Evolutionary conservation across 2,329 filamentous ascomycete species (phyloP).

Genomic region (Blastomyces emzantsi): DNA sequence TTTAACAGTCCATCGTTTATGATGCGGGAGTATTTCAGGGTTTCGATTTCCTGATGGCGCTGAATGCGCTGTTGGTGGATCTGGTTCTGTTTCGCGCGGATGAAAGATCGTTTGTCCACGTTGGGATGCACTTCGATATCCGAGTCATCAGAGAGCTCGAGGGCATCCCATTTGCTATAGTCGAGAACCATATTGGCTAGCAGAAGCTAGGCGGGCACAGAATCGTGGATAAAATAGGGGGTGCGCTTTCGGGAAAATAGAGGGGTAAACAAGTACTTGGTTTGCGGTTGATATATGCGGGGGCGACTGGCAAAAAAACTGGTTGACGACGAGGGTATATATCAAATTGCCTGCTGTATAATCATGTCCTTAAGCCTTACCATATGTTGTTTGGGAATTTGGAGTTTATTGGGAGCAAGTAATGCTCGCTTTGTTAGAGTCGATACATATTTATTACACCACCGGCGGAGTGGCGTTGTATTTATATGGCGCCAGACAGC

Average conservation of each 20-base stretch:
- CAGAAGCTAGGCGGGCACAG: not conserved
- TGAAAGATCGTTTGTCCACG: conserved; percentile 97
- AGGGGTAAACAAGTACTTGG: conserved; percentile 5
- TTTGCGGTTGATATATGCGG: not conserved
- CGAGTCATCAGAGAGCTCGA: conserved; percentile 96
- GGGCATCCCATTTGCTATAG: conserved; percentile 60
- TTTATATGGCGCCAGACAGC: not conserved
- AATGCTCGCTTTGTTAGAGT: not conserved
- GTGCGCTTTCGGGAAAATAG: conserved; percentile 14
- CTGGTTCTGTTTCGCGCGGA: conserved; percentile 94
- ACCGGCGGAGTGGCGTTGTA: not conserved
- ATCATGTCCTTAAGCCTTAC: not conserved
- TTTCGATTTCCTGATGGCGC: conserved; percentile 79
- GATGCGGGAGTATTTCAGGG: conserved; percentile 77
- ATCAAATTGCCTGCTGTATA: not conserved
- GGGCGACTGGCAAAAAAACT: not conserved
- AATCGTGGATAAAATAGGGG: not conserved
- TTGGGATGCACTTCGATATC: conserved; percentile 98
- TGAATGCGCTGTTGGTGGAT: conserved; percentile 87
- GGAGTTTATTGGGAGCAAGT: not conserved
- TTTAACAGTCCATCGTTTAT: conserved; percentile 85
- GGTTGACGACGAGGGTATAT: not conserved
- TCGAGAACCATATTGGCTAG: conserved; percentile 47
- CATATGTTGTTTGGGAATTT: not conserved
- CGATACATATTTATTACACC: no score